Evolutionary conservation across 202 grass and related monocot species (phyloP).

Genomic region (Miscanthus sacchariflorus): DNA sequence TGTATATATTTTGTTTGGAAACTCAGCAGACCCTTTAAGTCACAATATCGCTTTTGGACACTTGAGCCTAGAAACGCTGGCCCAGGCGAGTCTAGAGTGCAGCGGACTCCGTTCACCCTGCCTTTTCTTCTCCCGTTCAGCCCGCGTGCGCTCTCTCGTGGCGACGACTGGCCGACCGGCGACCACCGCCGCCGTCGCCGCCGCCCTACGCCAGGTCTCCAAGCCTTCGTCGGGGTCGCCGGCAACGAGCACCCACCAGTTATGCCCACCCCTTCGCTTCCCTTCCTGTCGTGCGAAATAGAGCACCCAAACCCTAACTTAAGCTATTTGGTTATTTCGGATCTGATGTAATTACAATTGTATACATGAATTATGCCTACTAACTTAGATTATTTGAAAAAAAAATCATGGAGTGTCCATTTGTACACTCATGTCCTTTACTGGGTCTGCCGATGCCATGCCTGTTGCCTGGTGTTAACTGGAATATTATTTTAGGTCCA

Average conservation of each 20-base stretch:
- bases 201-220: not conserved
- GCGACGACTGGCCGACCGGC: not conserved
- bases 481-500: not conserved
- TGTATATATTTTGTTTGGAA: too few species aligned
- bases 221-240: not conserved
- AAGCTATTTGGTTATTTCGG: constrained; percentile 1
- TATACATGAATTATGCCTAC: not conserved
- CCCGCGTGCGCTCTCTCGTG: not conserved
- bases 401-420: not conserved
- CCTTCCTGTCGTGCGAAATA: not conserved
- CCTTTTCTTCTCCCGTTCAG: too few species aligned
- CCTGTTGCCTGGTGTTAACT: too few species aligned
- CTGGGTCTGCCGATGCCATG: not conserved
- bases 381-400: not conserved
- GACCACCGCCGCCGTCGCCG: too few species aligned
- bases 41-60: too few species aligned
- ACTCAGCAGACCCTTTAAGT: too few species aligned
- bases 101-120: too few species aligned
- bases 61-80: not conserved
- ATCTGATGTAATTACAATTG: not conserved
- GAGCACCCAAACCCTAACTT: not conserved
- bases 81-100: too few species aligned
- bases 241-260: not conserved
- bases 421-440: not conserved
- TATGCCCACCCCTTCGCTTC: not conserved